A percentile compares a stretch with the other conserved stretches of the same genome.
These are phyloP conservation scores for Setaria viridis DNA, from an alignment of 202 grass and related monocot species.

Conservation along the genomic window DNA sequence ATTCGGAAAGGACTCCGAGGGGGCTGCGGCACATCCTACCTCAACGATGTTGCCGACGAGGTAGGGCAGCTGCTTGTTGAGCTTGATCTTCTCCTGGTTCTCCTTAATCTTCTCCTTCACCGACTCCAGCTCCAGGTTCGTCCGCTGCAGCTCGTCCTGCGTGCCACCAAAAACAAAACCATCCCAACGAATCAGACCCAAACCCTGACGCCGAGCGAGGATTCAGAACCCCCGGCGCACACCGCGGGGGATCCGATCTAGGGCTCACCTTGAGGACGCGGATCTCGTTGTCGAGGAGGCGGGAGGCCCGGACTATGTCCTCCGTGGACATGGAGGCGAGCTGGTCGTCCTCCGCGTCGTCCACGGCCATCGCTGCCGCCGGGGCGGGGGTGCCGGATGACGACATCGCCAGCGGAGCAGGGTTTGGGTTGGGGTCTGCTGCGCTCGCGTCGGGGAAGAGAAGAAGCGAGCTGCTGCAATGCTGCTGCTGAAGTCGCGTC, in stretches of 20 bases:
- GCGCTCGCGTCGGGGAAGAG: neutral
- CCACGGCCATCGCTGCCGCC: conserved; percentile 57
- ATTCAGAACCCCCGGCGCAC: neutral
- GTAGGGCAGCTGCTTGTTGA: conserved; percentile 87
- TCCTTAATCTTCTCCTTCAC: conserved; percentile 79
- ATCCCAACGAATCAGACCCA: neutral
- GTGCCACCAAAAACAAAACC: neutral
- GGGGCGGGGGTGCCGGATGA: conserved; percentile 14
- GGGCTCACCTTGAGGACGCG: conserved; percentile 72
- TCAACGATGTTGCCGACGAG: conserved; percentile 91
- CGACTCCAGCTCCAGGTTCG: conserved; percentile 70
- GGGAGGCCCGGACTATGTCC: conserved; percentile 55
- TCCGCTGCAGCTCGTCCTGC: conserved; percentile 78
- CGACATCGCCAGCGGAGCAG: conserved; percentile 34
- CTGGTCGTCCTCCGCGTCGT: conserved; percentile 67
- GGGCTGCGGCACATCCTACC: conserved; percentile 37
- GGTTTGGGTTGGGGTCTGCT: neutral
- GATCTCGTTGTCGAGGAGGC: conserved; percentile 83
- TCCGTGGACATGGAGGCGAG: conserved; percentile 76
- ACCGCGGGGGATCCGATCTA: conserved; percentile 4
- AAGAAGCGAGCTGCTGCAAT: no score
- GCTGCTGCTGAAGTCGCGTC: no score
- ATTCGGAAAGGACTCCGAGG: neutral
- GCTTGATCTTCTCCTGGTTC: conserved; percentile 90
- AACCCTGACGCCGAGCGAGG: neutral